These are phyloP conservation scores for Amanita polypyramis DNA, from an alignment of 768 basidiomycete species.

Conservation along the genomic window DNA sequence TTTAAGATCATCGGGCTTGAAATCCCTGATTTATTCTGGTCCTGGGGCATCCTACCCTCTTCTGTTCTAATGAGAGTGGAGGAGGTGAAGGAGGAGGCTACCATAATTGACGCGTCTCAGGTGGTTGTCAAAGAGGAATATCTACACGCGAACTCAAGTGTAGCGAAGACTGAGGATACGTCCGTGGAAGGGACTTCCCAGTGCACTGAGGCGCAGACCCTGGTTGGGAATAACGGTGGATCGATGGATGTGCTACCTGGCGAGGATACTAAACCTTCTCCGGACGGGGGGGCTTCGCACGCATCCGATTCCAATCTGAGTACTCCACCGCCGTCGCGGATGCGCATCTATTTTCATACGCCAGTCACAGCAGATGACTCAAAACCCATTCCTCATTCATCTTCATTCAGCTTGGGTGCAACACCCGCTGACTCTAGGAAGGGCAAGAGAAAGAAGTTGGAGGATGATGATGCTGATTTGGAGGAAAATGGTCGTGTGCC, in stretches of 20 bases:
- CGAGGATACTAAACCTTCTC: slow-evolving; percentile 21
- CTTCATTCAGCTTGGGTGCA: slow-evolving; percentile 36
- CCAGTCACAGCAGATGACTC: slow-evolving; percentile 77
- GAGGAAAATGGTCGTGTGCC: slow-evolving; percentile 56
- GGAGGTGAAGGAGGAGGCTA: slow-evolving; percentile 21
- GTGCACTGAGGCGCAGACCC: slow-evolving; percentile 13
- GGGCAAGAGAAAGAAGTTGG: slow-evolving; percentile 83
- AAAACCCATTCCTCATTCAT: slow-evolving; percentile 57
- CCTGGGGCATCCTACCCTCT: slow-evolving; percentile 61
- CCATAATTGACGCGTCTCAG: slow-evolving; percentile 21
- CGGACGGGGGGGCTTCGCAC: slow-evolving; percentile 13
- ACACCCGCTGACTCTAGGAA: slow-evolving; percentile 54
- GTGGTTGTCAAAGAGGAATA: slow-evolving; percentile 21
- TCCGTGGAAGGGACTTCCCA: background rate
- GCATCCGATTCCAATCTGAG: slow-evolving; percentile 22
- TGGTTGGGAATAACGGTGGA: slow-evolving; percentile 19
- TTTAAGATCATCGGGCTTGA: slow-evolving; percentile 94
- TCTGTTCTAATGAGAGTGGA: slow-evolving; percentile 21
- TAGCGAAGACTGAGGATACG: slow-evolving; percentile 7
- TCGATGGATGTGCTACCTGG: slow-evolving; percentile 17
- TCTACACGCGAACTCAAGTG: slow-evolving; percentile 16
- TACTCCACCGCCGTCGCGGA: slow-evolving; percentile 61
- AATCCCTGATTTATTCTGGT: slow-evolving; percentile 76
- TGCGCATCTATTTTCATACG: slow-evolving; percentile 89
- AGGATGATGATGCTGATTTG: slow-evolving; percentile 76